phyloP scores from a whole-genome alignment of 352 stramenopile species.

The Halophytophthora batemanensis region DNA sequence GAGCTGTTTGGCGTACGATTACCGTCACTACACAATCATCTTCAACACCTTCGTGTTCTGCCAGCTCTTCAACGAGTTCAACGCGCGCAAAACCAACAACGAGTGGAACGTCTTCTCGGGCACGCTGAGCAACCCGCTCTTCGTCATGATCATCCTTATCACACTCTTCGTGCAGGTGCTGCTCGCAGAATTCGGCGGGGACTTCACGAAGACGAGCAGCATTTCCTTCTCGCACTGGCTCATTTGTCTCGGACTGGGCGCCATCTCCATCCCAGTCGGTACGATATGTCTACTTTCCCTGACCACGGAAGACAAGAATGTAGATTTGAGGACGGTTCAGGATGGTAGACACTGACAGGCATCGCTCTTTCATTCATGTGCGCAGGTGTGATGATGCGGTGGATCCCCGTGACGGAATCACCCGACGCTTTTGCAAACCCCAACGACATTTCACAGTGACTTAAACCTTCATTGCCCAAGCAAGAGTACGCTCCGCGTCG shows the following conservation, averaged over 20 bases:
- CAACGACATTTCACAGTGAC: conserved; percentile 58
- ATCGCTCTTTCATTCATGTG: no score
- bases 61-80: conserved; percentile 93
- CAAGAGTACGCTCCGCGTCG: no score
- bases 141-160: conserved; percentile 90
- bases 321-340: no score
- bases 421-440: conserved; percentile 67
- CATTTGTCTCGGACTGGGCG: conserved; percentile 53
- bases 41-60: conserved; percentile 99
- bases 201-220: conserved; percentile 76
- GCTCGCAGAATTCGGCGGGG: conserved; percentile 94
- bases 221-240: conserved; percentile 67
- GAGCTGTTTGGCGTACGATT: conserved; percentile 64
- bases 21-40: conserved; percentile 95
- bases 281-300: conserved; percentile 10
- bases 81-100: conserved; percentile 89
- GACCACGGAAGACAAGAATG: background rate
- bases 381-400: conserved; percentile 67
- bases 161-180: conserved; percentile 95
- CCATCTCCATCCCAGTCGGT: conserved; percentile 70
- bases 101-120: conserved; percentile 95
- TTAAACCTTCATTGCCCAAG: no score
- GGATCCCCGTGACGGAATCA: conserved; percentile 69
- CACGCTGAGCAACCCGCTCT: conserved; percentile 90
- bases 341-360: no score